These are phyloP conservation scores for Gentiana macrophylla DNA, from an alignment of 257 asterid species.

Conservation along the genomic window DNA sequence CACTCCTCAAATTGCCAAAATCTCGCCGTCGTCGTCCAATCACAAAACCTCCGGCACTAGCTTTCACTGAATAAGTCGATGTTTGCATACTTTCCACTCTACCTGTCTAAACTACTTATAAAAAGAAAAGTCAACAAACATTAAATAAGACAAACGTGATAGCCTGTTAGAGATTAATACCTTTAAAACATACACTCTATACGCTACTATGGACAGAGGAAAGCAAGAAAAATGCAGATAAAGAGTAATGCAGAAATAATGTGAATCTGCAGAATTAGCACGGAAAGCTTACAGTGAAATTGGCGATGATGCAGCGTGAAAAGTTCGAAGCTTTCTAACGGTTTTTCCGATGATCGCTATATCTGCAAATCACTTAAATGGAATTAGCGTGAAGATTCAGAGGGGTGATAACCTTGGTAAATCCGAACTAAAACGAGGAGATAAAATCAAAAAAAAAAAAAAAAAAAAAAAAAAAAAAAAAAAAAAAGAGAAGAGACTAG, in stretches of 20 bases:
- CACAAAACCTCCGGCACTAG: conserved; percentile 22
- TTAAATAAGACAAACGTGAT: conserved; percentile 3
- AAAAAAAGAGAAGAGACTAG: neutral
- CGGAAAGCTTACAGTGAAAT: neutral
- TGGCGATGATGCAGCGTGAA: neutral
- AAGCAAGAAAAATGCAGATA: neutral
- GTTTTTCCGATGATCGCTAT: too few relatives aligned
- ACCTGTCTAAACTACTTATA: conserved; percentile 22
- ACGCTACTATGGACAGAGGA: neutral
- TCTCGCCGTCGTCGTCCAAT: conserved; percentile 19
- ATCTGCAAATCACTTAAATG: neutral
- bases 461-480: neutral
- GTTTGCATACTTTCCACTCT: conserved; percentile 45
- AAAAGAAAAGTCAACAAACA: conserved; percentile 23
- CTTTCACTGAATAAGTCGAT: conserved; percentile 30
- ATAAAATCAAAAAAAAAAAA: neutral
- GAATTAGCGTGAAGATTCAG: neutral
- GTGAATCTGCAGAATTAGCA: conserved; percentile 3
- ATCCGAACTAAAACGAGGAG: conserved; percentile 14
- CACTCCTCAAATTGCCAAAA: conserved; percentile 14
- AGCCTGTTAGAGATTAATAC: neutral
- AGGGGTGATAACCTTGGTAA: conserved; percentile 13
- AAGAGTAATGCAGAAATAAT: neutral
- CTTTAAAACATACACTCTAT: neutral
- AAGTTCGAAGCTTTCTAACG: neutral